phyloP scores from a whole-genome alignment of 345 rosid species.

The Cardamine occulta region DNA sequence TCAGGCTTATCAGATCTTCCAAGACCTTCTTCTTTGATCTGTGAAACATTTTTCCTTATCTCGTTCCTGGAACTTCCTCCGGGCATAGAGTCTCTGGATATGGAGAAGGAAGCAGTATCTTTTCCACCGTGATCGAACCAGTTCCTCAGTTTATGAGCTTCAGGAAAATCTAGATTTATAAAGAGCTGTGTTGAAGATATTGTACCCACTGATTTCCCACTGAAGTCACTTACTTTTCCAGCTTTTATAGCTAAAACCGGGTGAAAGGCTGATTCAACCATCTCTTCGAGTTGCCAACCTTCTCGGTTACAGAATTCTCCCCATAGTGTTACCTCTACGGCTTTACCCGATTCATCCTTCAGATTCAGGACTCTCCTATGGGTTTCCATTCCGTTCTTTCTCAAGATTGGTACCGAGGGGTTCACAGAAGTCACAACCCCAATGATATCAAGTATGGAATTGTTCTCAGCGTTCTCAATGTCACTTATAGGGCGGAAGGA shows the following conservation, averaged over 20 bases:
- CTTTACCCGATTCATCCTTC: slow-evolving; percentile 80
- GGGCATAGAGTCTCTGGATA: slow-evolving; percentile 64
- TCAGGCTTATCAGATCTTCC: slow-evolving; percentile 92
- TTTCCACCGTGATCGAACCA: slow-evolving; percentile 85
- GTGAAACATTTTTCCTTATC: slow-evolving; percentile 66
- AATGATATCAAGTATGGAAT: slow-evolving; percentile 73
- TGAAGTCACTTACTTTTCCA: slow-evolving; percentile 84
- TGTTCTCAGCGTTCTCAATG: slow-evolving; percentile 77
- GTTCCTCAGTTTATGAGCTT: slow-evolving; percentile 61
- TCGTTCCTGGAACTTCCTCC: slow-evolving; percentile 64
- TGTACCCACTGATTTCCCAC: slow-evolving; percentile 82
- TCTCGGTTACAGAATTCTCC: slow-evolving; percentile 89
- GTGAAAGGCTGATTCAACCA: slow-evolving; percentile 64
- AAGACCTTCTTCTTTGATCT: slow-evolving; percentile 88
- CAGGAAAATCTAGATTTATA: slow-evolving; percentile 79
- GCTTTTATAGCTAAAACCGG: slow-evolving; percentile 90
- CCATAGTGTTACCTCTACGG: slow-evolving; percentile 86
- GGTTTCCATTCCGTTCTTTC: slow-evolving; percentile 97
- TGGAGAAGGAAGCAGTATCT: slow-evolving; percentile 60
- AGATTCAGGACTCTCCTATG: slow-evolving; percentile 79
- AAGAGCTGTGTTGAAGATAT: slow-evolving; percentile 83
- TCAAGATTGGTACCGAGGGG: slow-evolving; percentile 78
- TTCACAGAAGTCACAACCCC: slow-evolving; percentile 76
- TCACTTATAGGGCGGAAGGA: slow-evolving; percentile 80
- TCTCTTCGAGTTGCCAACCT: slow-evolving; percentile 78